A percentile compares a stretch with the other conserved stretches of the same genome.
These are phyloP conservation scores for Auricularia sp. DNA, from an alignment of 768 basidiomycete species.

Conservation along the genomic window DNA sequence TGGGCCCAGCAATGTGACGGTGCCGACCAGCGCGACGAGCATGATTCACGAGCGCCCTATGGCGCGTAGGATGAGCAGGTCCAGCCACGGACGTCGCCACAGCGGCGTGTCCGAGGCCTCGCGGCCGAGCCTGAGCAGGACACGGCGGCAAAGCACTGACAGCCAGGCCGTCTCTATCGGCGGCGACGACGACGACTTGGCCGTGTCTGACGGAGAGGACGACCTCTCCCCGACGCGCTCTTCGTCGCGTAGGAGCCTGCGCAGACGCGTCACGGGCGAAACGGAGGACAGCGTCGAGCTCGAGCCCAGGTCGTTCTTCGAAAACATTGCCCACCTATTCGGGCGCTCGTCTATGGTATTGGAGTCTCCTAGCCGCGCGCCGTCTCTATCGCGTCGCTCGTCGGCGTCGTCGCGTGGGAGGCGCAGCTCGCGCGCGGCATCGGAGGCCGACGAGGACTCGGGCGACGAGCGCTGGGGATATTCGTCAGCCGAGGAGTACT, in stretches of 20 bases:
- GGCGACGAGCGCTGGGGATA: slow-evolving; percentile 83
- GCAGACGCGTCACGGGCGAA: slow-evolving; percentile 17
- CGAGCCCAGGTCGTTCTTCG: slow-evolving; percentile 35
- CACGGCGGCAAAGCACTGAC: background rate
- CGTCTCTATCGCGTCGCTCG: slow-evolving; percentile 50
- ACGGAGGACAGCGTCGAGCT: slow-evolving; percentile 14
- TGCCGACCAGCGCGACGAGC: slow-evolving; percentile 70
- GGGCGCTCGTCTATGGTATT: slow-evolving; percentile 35
- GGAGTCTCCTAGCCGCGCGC: slow-evolving; percentile 31
- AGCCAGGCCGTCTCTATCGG: background rate
- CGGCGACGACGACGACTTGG: slow-evolving; percentile 14
- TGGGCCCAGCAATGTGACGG: slow-evolving; percentile 53
- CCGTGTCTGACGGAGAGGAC: slow-evolving; percentile 17
- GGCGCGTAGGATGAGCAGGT: background rate
- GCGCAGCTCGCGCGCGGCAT: slow-evolving; percentile 47
- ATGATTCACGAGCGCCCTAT: slow-evolving; percentile 45
- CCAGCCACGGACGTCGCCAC: slow-evolving; percentile 4
- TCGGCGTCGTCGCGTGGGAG: slow-evolving; percentile 31
- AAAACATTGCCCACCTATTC: slow-evolving; percentile 60
- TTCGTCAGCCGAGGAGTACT: slow-evolving; percentile 69
- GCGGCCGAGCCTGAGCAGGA: background rate
- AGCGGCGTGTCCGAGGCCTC: background rate
- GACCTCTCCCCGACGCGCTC: slow-evolving; percentile 14
- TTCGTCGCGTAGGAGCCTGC: slow-evolving; percentile 24
- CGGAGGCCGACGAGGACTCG: slow-evolving; percentile 43